Conservation (phyloP, 2,329 filamentous ascomycete genomes). For the Aspergillus piperis region DNA sequence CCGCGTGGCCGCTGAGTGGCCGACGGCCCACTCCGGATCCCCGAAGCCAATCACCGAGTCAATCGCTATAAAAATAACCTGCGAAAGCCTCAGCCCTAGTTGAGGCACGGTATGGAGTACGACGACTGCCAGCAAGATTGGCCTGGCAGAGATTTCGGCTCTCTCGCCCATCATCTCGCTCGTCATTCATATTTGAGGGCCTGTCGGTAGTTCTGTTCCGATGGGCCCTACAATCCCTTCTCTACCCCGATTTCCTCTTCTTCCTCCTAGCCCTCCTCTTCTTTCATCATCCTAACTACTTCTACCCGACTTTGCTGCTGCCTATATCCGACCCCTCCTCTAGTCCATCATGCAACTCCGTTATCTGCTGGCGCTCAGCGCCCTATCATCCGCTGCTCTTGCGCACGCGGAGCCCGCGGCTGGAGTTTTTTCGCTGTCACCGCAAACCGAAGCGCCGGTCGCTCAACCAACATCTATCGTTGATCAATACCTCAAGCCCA, state of each 20-base stretch:
- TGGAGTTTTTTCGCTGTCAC: neutral
- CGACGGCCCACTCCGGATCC: neutral
- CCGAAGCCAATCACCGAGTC: neutral
- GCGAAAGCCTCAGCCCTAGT: constrained; percentile 9
- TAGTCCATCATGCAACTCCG: neutral
- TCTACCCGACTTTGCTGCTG: neutral
- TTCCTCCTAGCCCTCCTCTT: neutral
- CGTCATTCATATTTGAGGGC: neutral
- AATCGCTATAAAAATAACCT: constrained; percentile 4
- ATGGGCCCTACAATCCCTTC: neutral
- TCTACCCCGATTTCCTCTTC: neutral
- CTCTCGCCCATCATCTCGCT: neutral
- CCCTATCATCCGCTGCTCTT: neutral
- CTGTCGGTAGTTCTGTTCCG: neutral
- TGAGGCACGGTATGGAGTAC: constrained; percentile 1
- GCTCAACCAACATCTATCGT: neutral
- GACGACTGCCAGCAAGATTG: neutral
- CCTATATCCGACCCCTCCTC: neutral
- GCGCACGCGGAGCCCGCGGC: neutral
- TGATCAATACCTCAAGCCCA: neutral
- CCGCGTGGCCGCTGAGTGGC: constrained; percentile 9
- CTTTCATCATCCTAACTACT: neutral
- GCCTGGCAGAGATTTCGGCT: constrained; percentile 1
- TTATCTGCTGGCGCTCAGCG: neutral
- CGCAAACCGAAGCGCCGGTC: neutral